A percentile compares a stretch with the other conserved stretches of the same genome.
These are phyloP conservation scores for Suhomyces vadensis DNA, from an alignment of 805 yeast genomes.

Conservation along the genomic window DNA sequence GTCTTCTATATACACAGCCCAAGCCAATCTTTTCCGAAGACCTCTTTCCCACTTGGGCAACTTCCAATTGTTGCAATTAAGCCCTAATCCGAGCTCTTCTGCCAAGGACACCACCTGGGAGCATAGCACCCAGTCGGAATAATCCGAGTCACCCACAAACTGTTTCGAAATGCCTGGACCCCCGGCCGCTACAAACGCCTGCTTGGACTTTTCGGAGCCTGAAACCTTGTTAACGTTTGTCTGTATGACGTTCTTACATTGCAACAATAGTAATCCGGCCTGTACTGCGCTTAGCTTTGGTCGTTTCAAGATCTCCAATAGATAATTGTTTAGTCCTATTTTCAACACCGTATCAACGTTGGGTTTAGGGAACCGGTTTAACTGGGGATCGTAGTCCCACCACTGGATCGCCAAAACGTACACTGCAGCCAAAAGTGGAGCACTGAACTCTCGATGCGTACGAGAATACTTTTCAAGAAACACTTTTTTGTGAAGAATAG, in stretches of 20 bases:
- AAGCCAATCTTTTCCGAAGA: constrained; percentile 80
- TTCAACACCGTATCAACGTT: constrained; percentile 53
- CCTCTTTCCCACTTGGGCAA: constrained; percentile 96
- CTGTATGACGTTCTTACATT: constrained; percentile 50
- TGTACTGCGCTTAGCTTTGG: constrained; percentile 92
- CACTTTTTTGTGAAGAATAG: constrained; percentile 86
- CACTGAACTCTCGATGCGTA: constrained; percentile 88
- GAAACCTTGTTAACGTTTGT: constrained; percentile 12
- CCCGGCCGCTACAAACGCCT: neutral
- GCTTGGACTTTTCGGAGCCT: constrained; percentile 17
- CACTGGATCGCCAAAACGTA: constrained; percentile 86
- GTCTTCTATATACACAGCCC: constrained; percentile 94
- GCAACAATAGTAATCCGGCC: constrained; percentile 78
- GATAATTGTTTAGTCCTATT: constrained; percentile 63
- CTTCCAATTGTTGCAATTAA: constrained; percentile 90
- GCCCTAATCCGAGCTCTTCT: constrained; percentile 86
- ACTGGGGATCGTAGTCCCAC: constrained; percentile 88
- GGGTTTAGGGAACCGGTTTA: constrained; percentile 77
- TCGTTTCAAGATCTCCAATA: constrained; percentile 74
- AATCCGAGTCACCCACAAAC: constrained; percentile 35
- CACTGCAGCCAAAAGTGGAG: constrained; percentile 88
- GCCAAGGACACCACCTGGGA: constrained; percentile 86
- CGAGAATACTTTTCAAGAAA: constrained; percentile 88
- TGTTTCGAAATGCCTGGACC: neutral
- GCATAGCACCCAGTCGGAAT: constrained; percentile 80